Conservation (phyloP, 2,329 filamentous ascomycete genomes). For the Tolypocladium capitatum region DNA sequence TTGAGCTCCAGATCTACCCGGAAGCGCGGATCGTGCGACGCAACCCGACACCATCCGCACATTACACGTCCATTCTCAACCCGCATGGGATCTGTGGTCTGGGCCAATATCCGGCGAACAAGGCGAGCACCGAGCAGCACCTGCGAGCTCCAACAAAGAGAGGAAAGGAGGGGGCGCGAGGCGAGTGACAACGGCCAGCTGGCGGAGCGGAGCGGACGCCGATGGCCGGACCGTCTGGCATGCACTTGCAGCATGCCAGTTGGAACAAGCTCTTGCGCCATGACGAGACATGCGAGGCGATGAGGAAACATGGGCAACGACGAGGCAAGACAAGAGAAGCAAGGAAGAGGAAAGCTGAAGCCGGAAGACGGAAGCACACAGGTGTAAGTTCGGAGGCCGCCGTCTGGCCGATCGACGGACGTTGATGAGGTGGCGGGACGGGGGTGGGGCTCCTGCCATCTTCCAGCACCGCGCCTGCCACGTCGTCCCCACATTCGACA, state of each 20-base stretch:
- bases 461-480: neutral
- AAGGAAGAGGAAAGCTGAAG: neutral
- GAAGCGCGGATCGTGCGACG: neutral
- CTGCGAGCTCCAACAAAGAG: neutral
- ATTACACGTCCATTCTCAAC: neutral
- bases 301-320: neutral
- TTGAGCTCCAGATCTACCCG: neutral
- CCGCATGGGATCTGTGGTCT: neutral
- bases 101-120: neutral
- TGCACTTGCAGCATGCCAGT: constrained; percentile 7
- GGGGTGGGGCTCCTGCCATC: neutral
- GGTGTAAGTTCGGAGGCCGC: neutral
- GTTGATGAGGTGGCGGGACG: too few relatives aligned
- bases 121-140: neutral
- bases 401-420: neutral
- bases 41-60: neutral
- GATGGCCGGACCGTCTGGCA: constrained; percentile 4
- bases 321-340: neutral
- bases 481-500: neutral
- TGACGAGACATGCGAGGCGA: constrained; percentile 6
- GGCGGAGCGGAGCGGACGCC: constrained; percentile 1
- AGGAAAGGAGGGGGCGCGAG: neutral
- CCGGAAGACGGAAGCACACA: neutral
- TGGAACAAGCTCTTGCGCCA: constrained; percentile 2
- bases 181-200: neutral